Evolutionary conservation across 2,329 filamentous ascomycete genomes (phyloP), one percentile per base, ranked within the genome.

Genomic region (Alternaria burnsii): DNA sequence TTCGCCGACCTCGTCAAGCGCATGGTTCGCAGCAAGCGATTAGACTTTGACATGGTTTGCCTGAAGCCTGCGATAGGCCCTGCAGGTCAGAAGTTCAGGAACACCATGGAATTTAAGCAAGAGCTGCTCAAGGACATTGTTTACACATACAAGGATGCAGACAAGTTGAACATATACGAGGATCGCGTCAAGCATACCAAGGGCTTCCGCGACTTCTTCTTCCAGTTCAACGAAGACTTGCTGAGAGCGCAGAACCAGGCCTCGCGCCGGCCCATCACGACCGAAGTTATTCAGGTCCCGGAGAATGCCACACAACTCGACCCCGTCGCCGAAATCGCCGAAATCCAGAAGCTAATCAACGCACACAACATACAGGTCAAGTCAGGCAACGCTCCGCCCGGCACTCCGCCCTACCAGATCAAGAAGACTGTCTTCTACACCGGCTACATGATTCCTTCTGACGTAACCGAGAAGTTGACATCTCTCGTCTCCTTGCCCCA

Each of bases 81-180:
- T 2, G 88, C 87, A 59, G 91, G 90, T 68, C 89, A 97, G 78
- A 86, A 85, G 20, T 96, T 98, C 75, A 77, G 82, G 52, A 92
- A 85, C 72, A 99, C 95, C 3, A 95, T 97, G 89, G 82, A 87
- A 26, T 99, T 97, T 85, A 99, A 99, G 82, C 91, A 97, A 75
- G 83, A 88, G 40, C 92, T 97, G 71, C 86, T 99, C 28, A 86
- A 88, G 64, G 87, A 91, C 24, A 82, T 98, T 55, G 87, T 97
- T 81, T 89, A 93, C 79, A 98, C 94, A 28, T 98, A 98, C 80
- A 87, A 85, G 63, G 78, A 88, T 42, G 93, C 94, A 4, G 86
- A 90, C n/a, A 93, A 97, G 71, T 90, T 98, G 55, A 88, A 84
- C 38, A 81, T 89, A 36, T 90, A 89, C 69, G 88, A 90, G 71